Percentiles rank a stretch among this genome's conserved stretches.
Evolutionary conservation across 2,329 filamentous ascomycete species (phyloP).

Genomic region (Sclerotinia nivalis): DNA sequence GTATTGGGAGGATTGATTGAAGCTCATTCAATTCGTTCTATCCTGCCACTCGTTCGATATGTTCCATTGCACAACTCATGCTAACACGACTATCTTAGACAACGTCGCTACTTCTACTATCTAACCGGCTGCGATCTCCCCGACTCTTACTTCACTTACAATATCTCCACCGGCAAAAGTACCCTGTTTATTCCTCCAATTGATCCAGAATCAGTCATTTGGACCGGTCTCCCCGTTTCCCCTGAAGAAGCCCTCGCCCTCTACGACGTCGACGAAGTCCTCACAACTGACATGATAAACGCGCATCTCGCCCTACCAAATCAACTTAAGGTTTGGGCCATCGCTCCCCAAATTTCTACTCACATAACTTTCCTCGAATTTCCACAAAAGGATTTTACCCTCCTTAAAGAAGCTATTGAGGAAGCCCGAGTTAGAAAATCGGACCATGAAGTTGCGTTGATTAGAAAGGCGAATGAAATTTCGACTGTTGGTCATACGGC

Average conservation of each 20-base stretch:
- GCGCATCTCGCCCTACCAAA: slow-evolving; percentile 52
- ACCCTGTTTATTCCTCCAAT: slow-evolving; percentile 90
- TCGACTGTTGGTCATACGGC: slow-evolving; percentile 66
- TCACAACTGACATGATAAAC: slow-evolving; percentile 73
- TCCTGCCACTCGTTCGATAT: too few species aligned
- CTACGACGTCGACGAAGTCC: slow-evolving; percentile 82
- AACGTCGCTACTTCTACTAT: slow-evolving; percentile 94
- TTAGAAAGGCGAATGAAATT: slow-evolving; percentile 69
- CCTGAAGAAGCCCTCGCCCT: slow-evolving; percentile 70
- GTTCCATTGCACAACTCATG: background rate
- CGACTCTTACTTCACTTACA: slow-evolving; percentile 79
- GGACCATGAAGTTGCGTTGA: slow-evolving; percentile 71
- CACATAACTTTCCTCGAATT: slow-evolving; percentile 71
- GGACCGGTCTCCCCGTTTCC: slow-evolving; percentile 84
- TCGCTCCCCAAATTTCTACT: slow-evolving; percentile 74
- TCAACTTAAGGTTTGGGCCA: slow-evolving; percentile 64
- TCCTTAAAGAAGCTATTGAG: slow-evolving; percentile 65
- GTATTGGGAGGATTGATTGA: background rate
- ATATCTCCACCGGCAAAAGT: slow-evolving; percentile 69
- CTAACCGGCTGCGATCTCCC: slow-evolving; percentile 80
- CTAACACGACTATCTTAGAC: slow-evolving; percentile 50
- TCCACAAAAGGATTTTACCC: slow-evolving; percentile 58
- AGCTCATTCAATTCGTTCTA: too few species aligned
- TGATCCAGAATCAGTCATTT: slow-evolving; percentile 86
- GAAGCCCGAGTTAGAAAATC: slow-evolving; percentile 71